phyloP scores from a whole-genome alignment of 2,329 filamentous ascomycete species.

The Penicillium aurantiogriseum region DNA sequence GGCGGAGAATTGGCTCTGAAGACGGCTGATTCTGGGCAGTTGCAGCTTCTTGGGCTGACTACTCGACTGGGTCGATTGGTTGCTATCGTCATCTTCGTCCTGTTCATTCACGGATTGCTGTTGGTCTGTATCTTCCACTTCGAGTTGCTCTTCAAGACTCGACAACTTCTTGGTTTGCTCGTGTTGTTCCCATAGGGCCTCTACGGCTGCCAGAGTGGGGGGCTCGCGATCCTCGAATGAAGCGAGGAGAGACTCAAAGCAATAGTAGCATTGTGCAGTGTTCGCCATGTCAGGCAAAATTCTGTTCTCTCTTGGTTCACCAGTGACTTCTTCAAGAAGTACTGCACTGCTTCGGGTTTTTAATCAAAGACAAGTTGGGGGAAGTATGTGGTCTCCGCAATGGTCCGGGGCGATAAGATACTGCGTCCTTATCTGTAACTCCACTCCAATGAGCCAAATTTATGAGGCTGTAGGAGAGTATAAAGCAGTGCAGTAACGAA shows the following conservation, averaged over 20 bases:
- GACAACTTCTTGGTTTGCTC: slow-evolving; percentile 42
- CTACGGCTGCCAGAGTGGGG: slow-evolving; percentile 65
- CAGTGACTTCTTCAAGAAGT: neutral
- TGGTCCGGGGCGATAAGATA: slow-evolving; percentile 19
- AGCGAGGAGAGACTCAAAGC: slow-evolving; percentile 82
- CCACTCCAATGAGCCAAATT: neutral
- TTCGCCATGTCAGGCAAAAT: slow-evolving; percentile 66
- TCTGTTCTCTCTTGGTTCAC: neutral
- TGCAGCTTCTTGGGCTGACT: slow-evolving; percentile 28
- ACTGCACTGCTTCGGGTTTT: slow-evolving; percentile 10
- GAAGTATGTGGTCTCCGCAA: slow-evolving; percentile 10
- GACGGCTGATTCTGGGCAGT: slow-evolving; percentile 33
- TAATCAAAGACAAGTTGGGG: neutral
- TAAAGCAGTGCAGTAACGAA: slow-evolving; percentile 2
- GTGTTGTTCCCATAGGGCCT: slow-evolving; percentile 65
- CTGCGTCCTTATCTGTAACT: slow-evolving; percentile 9
- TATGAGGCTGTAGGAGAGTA: neutral
- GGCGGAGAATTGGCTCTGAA: slow-evolving; percentile 35
- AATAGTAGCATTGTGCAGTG: slow-evolving; percentile 81
- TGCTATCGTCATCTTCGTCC: slow-evolving; percentile 22
- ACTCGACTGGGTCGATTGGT: slow-evolving; percentile 5
- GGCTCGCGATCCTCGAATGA: slow-evolving; percentile 69
- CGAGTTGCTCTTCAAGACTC: slow-evolving; percentile 27
- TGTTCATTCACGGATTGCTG: slow-evolving; percentile 27
- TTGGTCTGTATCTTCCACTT: slow-evolving; percentile 13